Evolutionary conservation across 257 asterid species (phyloP).

Genomic region (Osmanthus fragrans): DNA sequence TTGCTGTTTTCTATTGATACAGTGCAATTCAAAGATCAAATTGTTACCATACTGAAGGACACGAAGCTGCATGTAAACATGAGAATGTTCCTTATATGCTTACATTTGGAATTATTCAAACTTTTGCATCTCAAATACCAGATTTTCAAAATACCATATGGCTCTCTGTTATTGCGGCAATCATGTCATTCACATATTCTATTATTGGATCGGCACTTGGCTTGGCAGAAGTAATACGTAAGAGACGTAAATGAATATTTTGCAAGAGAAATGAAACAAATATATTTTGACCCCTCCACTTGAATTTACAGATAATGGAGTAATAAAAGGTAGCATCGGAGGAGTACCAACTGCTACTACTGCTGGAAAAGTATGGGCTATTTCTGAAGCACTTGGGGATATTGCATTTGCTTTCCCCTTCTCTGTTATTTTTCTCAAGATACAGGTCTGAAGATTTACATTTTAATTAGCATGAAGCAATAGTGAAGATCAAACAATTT

Average conservation of each 20-base stretch:
- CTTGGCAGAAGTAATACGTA: slow-evolving; percentile 63
- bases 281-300: neutral
- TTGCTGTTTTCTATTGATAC: slow-evolving; percentile 20
- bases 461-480: slow-evolving; percentile 1
- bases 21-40: slow-evolving; percentile 80
- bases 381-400: slow-evolving; percentile 68
- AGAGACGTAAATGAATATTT: neutral
- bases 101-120: slow-evolving; percentile 60
- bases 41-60: slow-evolving; percentile 81
- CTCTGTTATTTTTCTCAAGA: slow-evolving; percentile 53
- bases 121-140: slow-evolving; percentile 74
- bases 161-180: slow-evolving; percentile 76
- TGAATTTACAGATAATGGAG: slow-evolving; percentile 54
- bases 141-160: slow-evolving; percentile 65
- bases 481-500: neutral
- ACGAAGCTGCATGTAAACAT: slow-evolving; percentile 45
- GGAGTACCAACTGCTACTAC: slow-evolving; percentile 50
- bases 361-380: slow-evolving; percentile 53
- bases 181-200: slow-evolving; percentile 78
- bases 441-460: slow-evolving; percentile 51
- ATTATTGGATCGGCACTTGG: slow-evolving; percentile 73
- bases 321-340: slow-evolving; percentile 52
- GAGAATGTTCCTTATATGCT: slow-evolving; percentile 41
- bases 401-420: slow-evolving; percentile 79
- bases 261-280: slow-evolving; percentile 26